Percentiles rank a stretch among this genome's conserved stretches.
Evolutionary conservation across 2,329 filamentous ascomycete genomes (phyloP).

Genomic region (Metarhizium brunneum): DNA sequence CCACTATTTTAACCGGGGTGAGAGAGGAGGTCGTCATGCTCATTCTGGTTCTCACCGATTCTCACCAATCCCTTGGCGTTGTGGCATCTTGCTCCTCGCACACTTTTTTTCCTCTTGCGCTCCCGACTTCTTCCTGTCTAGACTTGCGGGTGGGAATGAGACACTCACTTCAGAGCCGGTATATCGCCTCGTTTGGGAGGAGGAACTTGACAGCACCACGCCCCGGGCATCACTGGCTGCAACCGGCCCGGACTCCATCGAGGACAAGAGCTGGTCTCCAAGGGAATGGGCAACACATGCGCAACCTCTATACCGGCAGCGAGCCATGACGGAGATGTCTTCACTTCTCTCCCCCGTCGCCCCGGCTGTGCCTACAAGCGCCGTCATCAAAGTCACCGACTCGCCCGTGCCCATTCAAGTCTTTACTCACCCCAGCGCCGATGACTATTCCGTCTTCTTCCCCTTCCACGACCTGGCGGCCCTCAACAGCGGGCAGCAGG

Average conservation of each 20-base stretch:
- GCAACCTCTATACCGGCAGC: background rate
- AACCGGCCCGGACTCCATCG: background rate
- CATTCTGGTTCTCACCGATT: background rate
- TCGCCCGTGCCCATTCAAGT: conserved; percentile 15
- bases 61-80: background rate
- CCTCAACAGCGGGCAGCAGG: conserved; percentile 16
- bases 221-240: background rate
- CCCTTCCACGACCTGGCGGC: conserved; percentile 26
- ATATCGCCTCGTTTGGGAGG: background rate
- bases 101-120: background rate
- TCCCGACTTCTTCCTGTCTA: background rate
- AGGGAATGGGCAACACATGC: background rate
- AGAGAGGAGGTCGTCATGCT: background rate
- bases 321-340: background rate
- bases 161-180: background rate
- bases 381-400: background rate
- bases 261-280: background rate
- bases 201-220: background rate
- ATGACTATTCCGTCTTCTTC: conserved; percentile 26
- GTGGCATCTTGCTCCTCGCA: background rate
- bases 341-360: background rate
- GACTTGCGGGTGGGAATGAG: background rate
- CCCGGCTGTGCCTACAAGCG: background rate
- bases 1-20: background rate
- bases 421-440: conserved; percentile 17